phyloP scores from a whole-genome alignment of 306 rosid genomes.

The Lathyrus aphaca region DNA sequence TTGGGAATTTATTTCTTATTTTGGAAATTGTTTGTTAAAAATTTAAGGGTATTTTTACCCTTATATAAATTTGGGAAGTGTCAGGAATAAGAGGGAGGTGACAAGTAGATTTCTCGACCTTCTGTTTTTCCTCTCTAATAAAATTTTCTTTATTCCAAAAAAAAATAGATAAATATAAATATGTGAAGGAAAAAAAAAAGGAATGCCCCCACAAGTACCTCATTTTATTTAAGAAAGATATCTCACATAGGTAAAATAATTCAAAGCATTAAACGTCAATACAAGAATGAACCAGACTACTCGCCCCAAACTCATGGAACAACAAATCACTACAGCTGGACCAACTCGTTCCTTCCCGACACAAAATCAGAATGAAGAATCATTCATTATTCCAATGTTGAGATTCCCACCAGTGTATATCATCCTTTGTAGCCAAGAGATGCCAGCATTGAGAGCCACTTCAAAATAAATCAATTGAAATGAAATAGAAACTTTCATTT shows the following conservation, averaged over 20 bases:
- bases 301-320: neutral
- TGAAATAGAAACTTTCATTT: conserved; percentile 2
- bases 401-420: conserved; percentile 11
- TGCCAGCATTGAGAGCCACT: neutral
- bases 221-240: neutral
- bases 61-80: too few relatives aligned
- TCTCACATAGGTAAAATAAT: neutral
- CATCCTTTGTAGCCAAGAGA: neutral
- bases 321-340: neutral
- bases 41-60: too few relatives aligned
- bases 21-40: too few relatives aligned
- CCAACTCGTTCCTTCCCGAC: neutral
- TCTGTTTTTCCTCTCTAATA: too few relatives aligned
- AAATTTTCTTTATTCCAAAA: too few relatives aligned
- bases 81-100: too few relatives aligned
- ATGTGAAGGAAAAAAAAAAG: too few relatives aligned
- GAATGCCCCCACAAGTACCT: too few relatives aligned
- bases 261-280: neutral
- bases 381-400: conserved; percentile 19
- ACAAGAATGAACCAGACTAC: neutral
- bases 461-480: conserved; percentile 21
- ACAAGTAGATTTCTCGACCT: too few relatives aligned
- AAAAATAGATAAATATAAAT: too few relatives aligned
- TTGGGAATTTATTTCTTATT: too few relatives aligned
- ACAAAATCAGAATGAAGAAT: conserved; percentile 17